Base-by-base conservation (phyloP, 495 filamentous ascomycete species). In the Penicillium manginii region DNA sequence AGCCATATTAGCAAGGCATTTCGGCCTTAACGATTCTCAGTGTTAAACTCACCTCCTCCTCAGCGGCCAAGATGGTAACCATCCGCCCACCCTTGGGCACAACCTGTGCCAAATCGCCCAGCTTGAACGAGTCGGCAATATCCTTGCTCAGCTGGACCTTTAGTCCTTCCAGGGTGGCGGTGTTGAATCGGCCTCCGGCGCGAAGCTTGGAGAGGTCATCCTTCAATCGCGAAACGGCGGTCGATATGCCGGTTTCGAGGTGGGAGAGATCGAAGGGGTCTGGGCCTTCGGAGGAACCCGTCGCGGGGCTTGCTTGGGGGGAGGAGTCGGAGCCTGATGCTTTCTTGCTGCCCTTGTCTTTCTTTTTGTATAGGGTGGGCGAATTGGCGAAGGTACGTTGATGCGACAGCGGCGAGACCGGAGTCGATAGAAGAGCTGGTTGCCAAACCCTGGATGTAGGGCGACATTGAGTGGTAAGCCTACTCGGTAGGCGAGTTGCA, bases 41-140 rank as follows among this genome's bases (percentile, higher is more conserved):
- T n/a, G 14, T 15, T 57, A 50, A 23, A 70, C 82, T 67, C 64
- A 88, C 85, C 59, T 85, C 82, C 57, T 82, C 76, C 66, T 88
- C 87, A 9, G 81, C 79, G 22, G 84, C 86, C 10, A 92, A 69
- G 40, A 96, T 75, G 32, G 83, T 81, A 48, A 92, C 77, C 43
- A 81, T 80, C 57, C 91, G 79, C 8, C 89, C 86, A 35, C 84
- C 86, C 59, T 87, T 88, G 15, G 88, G 88, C 33, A 93, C 76
- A 12, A 96, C 82, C 61, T 91, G 88, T 26, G 91, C 91, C 42
- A 96, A 65, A 64, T 93, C 90, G 10, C 84, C 81, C 26, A 96
- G 73, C 46, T 64, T 75, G 48, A 73, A 61, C 2, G 77, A 81
- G 37, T 79, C 73, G 19, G 80, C 82, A 35, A 60, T 72, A n/a